Evolutionary conservation across 148 eudicot species (phyloP), one percentile per base, ranked within the genome.

Genomic region (Amaranthus cruentus): DNA sequence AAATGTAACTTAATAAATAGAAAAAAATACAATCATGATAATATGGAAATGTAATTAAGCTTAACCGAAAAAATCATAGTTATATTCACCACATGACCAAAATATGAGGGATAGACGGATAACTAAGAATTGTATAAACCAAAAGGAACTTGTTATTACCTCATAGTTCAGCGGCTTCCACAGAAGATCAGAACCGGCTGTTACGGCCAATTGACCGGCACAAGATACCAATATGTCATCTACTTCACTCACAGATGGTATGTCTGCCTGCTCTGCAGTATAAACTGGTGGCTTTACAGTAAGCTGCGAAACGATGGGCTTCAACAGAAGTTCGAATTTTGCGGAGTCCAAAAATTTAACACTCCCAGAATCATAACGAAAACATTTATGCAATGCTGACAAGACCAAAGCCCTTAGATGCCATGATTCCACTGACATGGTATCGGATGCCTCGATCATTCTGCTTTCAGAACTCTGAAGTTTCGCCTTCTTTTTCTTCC

Each of bases 161-260:
- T 95, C 98, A 69, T 90, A 84, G 83, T 95, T 95, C 62, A 95
- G 84, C 47, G 96, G 89, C 81, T 91, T 95, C 97, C 98, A 95
- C 51, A 91, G 81, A 69, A 91, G 96, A 83, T 95, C 98, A 67
- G 89, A 83, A 56, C 92, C 98, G 28, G 97, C 88, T 72, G 96
- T 78, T 72, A 91, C 85, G 74, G 98, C 98, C 98, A 95, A 90
- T 81, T 90, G 97, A 75, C 98, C 98, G 78, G 90, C 71, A 78
- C 97, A 95, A 63, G 76, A 76, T 71, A 95, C 88, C 80, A 95
- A 83, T 73, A 88, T 62, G 77, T 88, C 86, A 81, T 91, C 97
- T 28, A 91, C 91, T 75, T 95, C 97, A 57, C 78, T 57, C 59
- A 81, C 79, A 43, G 91, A 85, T 44, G 97, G 90, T 47, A 91